Conservation (phyloP, 2,329 filamentous ascomycete genomes). For the Daldinia sp. region DNA sequence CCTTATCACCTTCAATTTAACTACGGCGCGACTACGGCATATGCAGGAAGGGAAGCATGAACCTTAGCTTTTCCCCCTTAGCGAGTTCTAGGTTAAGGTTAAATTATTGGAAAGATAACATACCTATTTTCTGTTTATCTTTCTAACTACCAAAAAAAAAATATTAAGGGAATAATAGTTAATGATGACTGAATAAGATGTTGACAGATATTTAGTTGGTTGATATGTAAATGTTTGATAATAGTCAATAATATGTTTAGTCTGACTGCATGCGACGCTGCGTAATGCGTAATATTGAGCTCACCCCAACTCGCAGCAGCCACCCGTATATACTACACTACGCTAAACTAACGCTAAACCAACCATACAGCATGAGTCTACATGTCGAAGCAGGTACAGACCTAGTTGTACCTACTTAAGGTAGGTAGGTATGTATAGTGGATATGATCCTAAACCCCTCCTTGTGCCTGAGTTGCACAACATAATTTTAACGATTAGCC, state of each 20-base stretch:
- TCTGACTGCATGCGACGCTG: neutral
- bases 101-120: neutral
- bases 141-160: neutral
- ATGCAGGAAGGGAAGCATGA: conserved; percentile 16
- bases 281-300: conserved; percentile 4
- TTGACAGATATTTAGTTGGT: neutral
- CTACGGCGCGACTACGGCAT: conserved; percentile 15
- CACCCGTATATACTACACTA: conserved; percentile 17
- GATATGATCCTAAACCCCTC: conserved; percentile 8
- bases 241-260: neutral
- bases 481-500: conserved; percentile 9
- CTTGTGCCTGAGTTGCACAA: conserved; percentile 8
- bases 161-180: neutral
- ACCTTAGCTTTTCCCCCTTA: conserved; percentile 15
- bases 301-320: conserved; percentile 21
- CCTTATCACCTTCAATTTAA: conserved; percentile 31
- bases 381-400: too few relatives aligned
- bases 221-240: conserved; percentile 9
- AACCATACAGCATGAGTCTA: too few relatives aligned
- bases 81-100: conserved; percentile 9
- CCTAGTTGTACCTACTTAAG: neutral
- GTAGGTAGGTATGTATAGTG: neutral
- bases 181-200: neutral
- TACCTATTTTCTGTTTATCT: too few relatives aligned
- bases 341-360: neutral